These are phyloP conservation scores for Epichloe typhina DNA, from an alignment of 2,329 filamentous ascomycete genomes.

Conservation along the genomic window DNA sequence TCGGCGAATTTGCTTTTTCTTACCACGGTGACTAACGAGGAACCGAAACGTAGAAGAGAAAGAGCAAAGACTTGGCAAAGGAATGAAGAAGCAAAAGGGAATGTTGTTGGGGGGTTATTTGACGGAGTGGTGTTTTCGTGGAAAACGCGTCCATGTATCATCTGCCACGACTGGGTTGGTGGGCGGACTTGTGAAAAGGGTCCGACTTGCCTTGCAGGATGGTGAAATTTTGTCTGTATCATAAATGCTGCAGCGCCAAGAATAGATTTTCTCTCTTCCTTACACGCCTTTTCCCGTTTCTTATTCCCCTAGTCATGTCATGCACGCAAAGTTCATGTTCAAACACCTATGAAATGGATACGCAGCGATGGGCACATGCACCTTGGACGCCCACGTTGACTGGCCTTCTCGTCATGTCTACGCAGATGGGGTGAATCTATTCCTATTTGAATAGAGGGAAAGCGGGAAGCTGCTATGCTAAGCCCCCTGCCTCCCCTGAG, in stretches of 20 bases:
- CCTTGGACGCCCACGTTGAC: too few species aligned
- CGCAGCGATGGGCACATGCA: too few species aligned
- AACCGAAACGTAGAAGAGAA: conserved; percentile 2
- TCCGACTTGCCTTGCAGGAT: background rate
- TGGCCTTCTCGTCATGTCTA: too few species aligned
- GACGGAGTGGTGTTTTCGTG: background rate
- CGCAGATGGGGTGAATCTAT: too few species aligned
- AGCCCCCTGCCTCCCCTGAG: too few species aligned
- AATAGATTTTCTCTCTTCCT: conserved; percentile 2
- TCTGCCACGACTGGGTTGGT: conserved; percentile 8
- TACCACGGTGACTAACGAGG: background rate
- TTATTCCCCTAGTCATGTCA: background rate
- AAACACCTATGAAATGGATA: too few species aligned
- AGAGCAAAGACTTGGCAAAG: background rate
- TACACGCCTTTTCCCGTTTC: too few species aligned
- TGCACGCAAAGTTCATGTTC: background rate
- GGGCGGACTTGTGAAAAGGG: background rate
- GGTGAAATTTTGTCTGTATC: conserved; percentile 6
- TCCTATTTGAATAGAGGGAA: too few species aligned
- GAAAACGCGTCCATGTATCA: conserved; percentile 4
- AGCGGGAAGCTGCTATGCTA: too few species aligned
- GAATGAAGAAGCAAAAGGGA: background rate
- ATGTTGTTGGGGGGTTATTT: background rate
- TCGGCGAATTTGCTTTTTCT: background rate
- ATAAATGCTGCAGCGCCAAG: conserved; percentile 5